Conservation (phyloP, 768 basidiomycete species). For the Favolaschia claudopus region DNA sequence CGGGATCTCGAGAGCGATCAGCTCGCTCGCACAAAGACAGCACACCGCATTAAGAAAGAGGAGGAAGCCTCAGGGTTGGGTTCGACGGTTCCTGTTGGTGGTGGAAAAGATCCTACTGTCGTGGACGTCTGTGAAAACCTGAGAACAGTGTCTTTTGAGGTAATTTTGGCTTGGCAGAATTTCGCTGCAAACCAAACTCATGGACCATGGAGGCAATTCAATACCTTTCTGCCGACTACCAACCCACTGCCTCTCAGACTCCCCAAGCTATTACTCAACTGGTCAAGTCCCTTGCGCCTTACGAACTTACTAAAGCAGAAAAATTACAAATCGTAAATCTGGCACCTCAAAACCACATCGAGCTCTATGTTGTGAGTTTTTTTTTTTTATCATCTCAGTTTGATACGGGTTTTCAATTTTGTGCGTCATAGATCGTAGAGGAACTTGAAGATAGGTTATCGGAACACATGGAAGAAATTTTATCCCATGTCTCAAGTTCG, state of each 20-base stretch:
- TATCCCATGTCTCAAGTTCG: slow-evolving; percentile 61
- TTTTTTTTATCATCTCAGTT: not conserved
- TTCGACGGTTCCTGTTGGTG: slow-evolving; percentile 11
- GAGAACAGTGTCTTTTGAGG: slow-evolving; percentile 86
- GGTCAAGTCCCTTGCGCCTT: slow-evolving; percentile 68
- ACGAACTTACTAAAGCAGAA: slow-evolving; percentile 85
- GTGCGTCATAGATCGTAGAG: slow-evolving; percentile 94
- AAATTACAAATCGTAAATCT: slow-evolving; percentile 91
- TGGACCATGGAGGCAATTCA: slow-evolving; percentile 83
- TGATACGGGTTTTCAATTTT: no score
- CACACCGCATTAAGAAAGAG: slow-evolving; percentile 77
- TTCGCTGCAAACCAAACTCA: no score
- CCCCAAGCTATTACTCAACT: slow-evolving; percentile 68
- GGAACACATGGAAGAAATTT: slow-evolving; percentile 71
- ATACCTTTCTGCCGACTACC: slow-evolving; percentile 78
- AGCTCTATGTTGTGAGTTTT: slow-evolving; percentile 83
- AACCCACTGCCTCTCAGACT: slow-evolving; percentile 72
- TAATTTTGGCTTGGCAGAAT: no score
- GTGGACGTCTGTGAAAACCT: slow-evolving; percentile 80
- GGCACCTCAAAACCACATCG: slow-evolving; percentile 79
- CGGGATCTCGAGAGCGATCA: slow-evolving; percentile 79
- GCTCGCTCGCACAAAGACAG: slow-evolving; percentile 69
- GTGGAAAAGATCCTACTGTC: slow-evolving; percentile 40
- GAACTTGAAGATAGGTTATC: slow-evolving; percentile 87
- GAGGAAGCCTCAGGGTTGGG: slow-evolving; percentile 58